Conservation (phyloP, 148 eudicot genomes). For the Hydrangea macrophylla region DNA sequence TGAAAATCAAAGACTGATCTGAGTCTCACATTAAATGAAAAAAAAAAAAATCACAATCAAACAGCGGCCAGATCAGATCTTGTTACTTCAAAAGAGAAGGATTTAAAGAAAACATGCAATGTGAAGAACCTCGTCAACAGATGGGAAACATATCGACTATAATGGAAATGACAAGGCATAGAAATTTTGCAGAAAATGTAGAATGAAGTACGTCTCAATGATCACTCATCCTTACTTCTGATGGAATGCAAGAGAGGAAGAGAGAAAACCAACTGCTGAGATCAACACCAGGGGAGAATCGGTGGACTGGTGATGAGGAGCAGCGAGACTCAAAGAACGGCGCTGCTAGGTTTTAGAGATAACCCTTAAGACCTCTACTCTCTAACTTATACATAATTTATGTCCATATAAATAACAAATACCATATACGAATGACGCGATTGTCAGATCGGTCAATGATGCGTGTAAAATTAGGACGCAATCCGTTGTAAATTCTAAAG, state of each 20-base stretch:
- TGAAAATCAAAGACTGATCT: slow-evolving; percentile 4
- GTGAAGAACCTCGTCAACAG: slow-evolving; percentile 11
- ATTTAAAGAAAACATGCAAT: slow-evolving; percentile 9
- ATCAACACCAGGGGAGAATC: not conserved
- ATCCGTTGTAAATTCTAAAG: not conserved
- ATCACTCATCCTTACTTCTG: slow-evolving; percentile 3
- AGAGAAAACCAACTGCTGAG: not conserved
- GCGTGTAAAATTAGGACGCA: too few species aligned
- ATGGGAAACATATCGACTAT: not conserved
- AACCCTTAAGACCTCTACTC: slow-evolving; percentile 1
- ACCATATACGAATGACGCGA: too few species aligned
- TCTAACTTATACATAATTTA: slow-evolving; percentile 2
- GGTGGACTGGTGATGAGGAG: not conserved
- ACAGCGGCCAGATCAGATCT: not conserved
- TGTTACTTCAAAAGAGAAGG: not conserved
- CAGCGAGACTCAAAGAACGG: not conserved
- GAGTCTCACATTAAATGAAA: not conserved
- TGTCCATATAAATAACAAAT: not conserved
- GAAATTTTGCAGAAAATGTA: too few species aligned
- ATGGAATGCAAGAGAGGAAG: not conserved
- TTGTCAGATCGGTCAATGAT: too few species aligned
- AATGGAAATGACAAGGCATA: not conserved
- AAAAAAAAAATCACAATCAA: not conserved
- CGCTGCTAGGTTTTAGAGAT: slow-evolving; percentile 14
- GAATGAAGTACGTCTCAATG: not conserved